phyloP scores from a whole-genome alignment of 768 basidiomycete genomes.

The Lentinula detonsa region DNA sequence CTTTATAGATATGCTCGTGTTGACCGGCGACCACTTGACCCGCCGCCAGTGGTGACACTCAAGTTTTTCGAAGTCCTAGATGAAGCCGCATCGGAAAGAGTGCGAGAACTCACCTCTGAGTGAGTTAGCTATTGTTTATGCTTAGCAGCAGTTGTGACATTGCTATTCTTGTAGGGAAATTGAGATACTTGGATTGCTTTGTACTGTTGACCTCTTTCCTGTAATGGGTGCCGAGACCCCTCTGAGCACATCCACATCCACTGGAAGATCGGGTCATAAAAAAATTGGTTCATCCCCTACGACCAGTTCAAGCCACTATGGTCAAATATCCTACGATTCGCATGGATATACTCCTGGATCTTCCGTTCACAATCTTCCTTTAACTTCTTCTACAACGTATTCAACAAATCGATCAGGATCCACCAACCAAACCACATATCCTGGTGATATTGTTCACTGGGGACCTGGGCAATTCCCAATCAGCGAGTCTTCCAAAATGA shows the following conservation, averaged over 20 bases:
- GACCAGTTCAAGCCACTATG: not conserved
- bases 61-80: constrained; percentile 41
- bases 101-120: constrained; percentile 41
- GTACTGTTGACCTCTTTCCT: constrained; percentile 74
- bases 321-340: not conserved
- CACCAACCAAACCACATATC: not conserved
- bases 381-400: not conserved
- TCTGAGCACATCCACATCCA: constrained; percentile 9
- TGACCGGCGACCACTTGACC: constrained; percentile 60
- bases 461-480: constrained; percentile 28
- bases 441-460: constrained; percentile 34
- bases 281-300: constrained; percentile 7
- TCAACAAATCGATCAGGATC: not conserved
- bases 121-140: constrained; percentile 11
- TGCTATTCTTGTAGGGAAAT: constrained; percentile 39
- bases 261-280: constrained; percentile 16
- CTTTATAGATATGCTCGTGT: constrained; percentile 48
- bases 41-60: constrained; percentile 56
- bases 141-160: constrained; percentile 3
- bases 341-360: constrained; percentile 6
- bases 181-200: constrained; percentile 61
- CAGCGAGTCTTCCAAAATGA: constrained; percentile 46
- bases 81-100: constrained; percentile 23
- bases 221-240: constrained; percentile 27
- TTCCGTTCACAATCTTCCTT: constrained; percentile 13